Conservation (phyloP, 371 early-diverging fungal species). For the Funneliformis caledonium region DNA sequence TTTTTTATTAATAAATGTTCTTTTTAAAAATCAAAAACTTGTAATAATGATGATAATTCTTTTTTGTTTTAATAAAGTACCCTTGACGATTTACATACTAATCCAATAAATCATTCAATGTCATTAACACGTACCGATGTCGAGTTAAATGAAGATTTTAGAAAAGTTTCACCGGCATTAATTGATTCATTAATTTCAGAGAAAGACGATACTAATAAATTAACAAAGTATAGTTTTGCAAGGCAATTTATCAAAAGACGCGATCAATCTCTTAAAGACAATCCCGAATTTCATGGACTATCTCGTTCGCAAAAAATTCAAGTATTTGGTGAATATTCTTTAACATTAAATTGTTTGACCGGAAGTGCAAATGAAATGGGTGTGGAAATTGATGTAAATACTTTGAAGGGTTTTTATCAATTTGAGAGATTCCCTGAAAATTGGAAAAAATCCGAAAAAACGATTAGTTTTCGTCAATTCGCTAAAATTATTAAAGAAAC, state of each 20-base stretch:
- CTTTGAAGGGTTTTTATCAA: not conserved
- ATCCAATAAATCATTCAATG: too few species aligned
- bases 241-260: not conserved
- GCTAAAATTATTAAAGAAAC: too few species aligned
- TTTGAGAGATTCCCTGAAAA: not conserved
- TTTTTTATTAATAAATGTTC: too few species aligned
- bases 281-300: not conserved
- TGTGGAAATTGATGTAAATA: not conserved
- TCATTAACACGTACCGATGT: too few species aligned
- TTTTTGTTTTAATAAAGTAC: too few species aligned
- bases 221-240: not conserved
- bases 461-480: not conserved
- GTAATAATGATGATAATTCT: too few species aligned
- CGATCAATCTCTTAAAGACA: not conserved
- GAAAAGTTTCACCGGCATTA: too few species aligned
- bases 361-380: too few species aligned
- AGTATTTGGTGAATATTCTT: not conserved
- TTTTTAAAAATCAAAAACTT: too few species aligned
- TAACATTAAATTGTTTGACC: not conserved
- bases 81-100: too few species aligned
- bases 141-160: too few species aligned
- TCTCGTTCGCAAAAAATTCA: not conserved
- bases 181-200: too few species aligned
- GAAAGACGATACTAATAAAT: not conserved
- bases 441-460: not conserved